Conservation (phyloP, 805 yeast species). For the Priceomyces fermenticarens region DNA sequence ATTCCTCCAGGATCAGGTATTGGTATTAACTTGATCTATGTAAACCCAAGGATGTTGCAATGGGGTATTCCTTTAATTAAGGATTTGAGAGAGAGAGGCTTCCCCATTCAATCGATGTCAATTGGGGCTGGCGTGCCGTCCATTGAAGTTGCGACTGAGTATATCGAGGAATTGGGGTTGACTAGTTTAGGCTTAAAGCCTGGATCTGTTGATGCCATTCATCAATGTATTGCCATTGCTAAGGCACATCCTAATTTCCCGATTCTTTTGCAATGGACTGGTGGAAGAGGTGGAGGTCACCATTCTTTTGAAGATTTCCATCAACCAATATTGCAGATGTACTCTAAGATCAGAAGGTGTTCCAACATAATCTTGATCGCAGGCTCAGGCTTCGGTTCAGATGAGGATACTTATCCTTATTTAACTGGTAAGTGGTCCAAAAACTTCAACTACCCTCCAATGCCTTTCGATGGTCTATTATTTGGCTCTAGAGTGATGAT, state of each 20-base stretch:
- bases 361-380: slow-evolving; percentile 87
- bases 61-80: slow-evolving; percentile 98
- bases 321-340: slow-evolving; percentile 94
- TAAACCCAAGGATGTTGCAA: slow-evolving; percentile 94
- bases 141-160: slow-evolving; percentile 93
- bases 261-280: slow-evolving; percentile 98
- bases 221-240: slow-evolving; percentile 84
- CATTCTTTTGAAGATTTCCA: slow-evolving; percentile 99
- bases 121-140: slow-evolving; percentile 99
- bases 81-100: slow-evolving; percentile 84
- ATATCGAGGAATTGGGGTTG: slow-evolving; percentile 86
- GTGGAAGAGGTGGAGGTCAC: slow-evolving; percentile 99
- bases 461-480: slow-evolving; percentile 98
- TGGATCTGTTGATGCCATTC: slow-evolving; percentile 91
- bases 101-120: slow-evolving; percentile 92
- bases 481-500: slow-evolving; percentile 97
- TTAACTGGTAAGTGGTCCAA: slow-evolving; percentile 97
- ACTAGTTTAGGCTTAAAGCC: slow-evolving; percentile 96
- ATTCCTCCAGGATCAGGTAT: slow-evolving; percentile 86
- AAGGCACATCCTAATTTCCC: slow-evolving; percentile 96
- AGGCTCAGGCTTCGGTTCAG: slow-evolving; percentile 98
- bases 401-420: slow-evolving; percentile 95
- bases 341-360: slow-evolving; percentile 88
- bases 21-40: slow-evolving; percentile 90
- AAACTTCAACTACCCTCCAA: slow-evolving; percentile 84